These are phyloP conservation scores for Talaromyces nanjingensis DNA, from an alignment of 495 filamentous ascomycete species.

Conservation along the genomic window DNA sequence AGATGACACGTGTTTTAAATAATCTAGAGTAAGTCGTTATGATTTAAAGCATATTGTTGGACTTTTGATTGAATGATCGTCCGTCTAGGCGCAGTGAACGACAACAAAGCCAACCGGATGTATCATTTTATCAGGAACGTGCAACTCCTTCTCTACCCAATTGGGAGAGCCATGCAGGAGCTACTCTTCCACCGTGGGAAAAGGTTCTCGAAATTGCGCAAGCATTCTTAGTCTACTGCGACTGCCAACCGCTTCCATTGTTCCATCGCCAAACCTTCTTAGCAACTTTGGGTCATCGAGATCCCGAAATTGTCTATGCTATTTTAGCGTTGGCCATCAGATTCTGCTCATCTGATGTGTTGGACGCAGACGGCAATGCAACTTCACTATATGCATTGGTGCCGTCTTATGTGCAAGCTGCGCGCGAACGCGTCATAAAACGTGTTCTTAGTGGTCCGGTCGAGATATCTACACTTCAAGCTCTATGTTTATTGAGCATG, in stretches of 20 bases:
- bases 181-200: slow-evolving; percentile 32
- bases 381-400: slow-evolving; percentile 2
- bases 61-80: neutral
- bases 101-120: neutral
- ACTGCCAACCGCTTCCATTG: slow-evolving; percentile 40
- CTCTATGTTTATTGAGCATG: slow-evolving; percentile 37
- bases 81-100: neutral
- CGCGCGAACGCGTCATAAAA: slow-evolving; percentile 33
- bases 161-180: neutral
- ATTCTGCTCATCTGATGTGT: slow-evolving; percentile 20
- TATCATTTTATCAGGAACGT: neutral
- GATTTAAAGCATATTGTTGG: neutral
- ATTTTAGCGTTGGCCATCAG: slow-evolving; percentile 32
- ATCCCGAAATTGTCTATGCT: slow-evolving; percentile 35
- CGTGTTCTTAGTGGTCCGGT: slow-evolving; percentile 37
- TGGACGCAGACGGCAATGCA: neutral
- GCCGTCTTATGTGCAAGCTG: slow-evolving; percentile 36
- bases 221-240: slow-evolving; percentile 36
- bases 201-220: slow-evolving; percentile 30
- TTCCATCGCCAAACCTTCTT: slow-evolving; percentile 34
- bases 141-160: neutral
- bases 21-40: slow-evolving; percentile 20
- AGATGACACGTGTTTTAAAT: slow-evolving; percentile 31
- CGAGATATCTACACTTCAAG: slow-evolving; percentile 41
- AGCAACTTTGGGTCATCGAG: slow-evolving; percentile 24